phyloP scores from a whole-genome alignment of 2,329 filamentous ascomycete genomes.

The Botrytis fabae region DNA sequence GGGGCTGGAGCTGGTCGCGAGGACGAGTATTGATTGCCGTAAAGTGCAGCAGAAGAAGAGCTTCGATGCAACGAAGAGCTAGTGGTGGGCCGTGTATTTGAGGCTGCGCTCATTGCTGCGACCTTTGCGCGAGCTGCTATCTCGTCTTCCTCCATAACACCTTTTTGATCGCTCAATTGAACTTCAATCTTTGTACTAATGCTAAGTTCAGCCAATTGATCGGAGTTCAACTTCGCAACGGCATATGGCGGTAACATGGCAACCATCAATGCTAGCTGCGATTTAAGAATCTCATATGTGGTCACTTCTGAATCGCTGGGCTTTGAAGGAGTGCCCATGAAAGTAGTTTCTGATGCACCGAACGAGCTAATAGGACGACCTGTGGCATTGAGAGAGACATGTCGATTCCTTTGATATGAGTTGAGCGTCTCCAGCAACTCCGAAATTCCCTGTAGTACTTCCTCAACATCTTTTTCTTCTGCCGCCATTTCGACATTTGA shows the following conservation, averaged over 20 bases:
- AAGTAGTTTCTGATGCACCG: constrained; percentile 59
- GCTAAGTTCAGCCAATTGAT: constrained; percentile 54
- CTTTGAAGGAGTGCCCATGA: constrained; percentile 60
- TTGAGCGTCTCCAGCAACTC: constrained; percentile 74
- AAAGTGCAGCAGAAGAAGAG: constrained; percentile 33
- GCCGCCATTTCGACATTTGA: constrained; percentile 52
- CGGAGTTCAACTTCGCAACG: constrained; percentile 57
- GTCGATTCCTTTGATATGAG: constrained; percentile 78
- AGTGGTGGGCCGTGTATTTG: constrained; percentile 29
- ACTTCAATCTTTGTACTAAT: constrained; percentile 54
- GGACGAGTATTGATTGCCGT: constrained; percentile 41
- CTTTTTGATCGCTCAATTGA: constrained; percentile 49
- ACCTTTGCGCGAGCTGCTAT: constrained; percentile 35
- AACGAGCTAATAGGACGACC: constrained; percentile 61
- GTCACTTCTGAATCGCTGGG: constrained; percentile 59
- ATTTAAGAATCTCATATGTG: constrained; percentile 53
- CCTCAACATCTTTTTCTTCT: constrained; percentile 63
- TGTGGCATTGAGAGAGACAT: constrained; percentile 65
- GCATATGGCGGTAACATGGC: constrained; percentile 55
- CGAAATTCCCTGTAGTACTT: constrained; percentile 70
- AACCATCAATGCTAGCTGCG: constrained; percentile 53
- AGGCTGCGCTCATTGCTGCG: constrained; percentile 30
- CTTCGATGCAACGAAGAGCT: constrained; percentile 34
- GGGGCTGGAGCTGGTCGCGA: constrained; percentile 28
- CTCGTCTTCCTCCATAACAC: constrained; percentile 57